Evolutionary conservation across 495 filamentous ascomycete species (phyloP).

Genomic region (Clavariopsis aquatica): DNA sequence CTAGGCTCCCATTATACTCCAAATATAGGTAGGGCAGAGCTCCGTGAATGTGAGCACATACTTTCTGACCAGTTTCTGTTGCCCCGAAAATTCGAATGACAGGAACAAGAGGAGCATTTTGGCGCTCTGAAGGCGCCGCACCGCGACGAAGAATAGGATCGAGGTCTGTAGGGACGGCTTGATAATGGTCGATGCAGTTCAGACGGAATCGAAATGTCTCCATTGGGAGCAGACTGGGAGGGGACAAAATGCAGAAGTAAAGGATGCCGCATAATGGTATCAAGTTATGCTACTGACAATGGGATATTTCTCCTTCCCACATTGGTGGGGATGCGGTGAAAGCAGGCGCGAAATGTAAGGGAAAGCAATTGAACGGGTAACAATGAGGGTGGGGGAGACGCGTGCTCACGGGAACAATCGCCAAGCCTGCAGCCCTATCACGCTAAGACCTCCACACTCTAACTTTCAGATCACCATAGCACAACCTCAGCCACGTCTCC

Average conservation of each 20-base stretch:
- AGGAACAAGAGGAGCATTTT: conserved; percentile 71
- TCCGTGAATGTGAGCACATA: conserved; percentile 95
- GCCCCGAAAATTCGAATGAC: conserved; percentile 90
- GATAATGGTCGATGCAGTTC: conserved; percentile 94
- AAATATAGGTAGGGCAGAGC: conserved; percentile 93
- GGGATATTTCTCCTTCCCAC: neutral
- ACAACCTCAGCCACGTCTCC: neutral
- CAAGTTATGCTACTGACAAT: neutral
- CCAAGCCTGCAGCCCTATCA: conserved; percentile 29
- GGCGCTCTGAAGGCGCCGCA: conserved; percentile 50
- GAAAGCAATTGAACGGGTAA: neutral
- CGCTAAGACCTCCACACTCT: conserved; percentile 12
- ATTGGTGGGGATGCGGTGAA: neutral
- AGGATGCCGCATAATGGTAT: conserved; percentile 26
- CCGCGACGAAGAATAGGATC: conserved; percentile 74
- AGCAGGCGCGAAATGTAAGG: conserved; percentile 10
- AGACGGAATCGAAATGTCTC: conserved; percentile 73
- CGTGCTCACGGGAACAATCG: conserved; percentile 22
- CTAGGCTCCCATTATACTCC: conserved; percentile 74
- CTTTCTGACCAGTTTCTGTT: conserved; percentile 92
- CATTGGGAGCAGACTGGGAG: conserved; percentile 37
- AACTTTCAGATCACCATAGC: neutral
- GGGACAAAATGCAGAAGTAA: neutral
- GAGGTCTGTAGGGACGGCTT: conserved; percentile 71
- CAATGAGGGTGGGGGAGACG: conserved; percentile 18